These are phyloP conservation scores for Hypomontagnella monticulosa DNA, from an alignment of 495 filamentous ascomycete species.

Conservation along the genomic window DNA sequence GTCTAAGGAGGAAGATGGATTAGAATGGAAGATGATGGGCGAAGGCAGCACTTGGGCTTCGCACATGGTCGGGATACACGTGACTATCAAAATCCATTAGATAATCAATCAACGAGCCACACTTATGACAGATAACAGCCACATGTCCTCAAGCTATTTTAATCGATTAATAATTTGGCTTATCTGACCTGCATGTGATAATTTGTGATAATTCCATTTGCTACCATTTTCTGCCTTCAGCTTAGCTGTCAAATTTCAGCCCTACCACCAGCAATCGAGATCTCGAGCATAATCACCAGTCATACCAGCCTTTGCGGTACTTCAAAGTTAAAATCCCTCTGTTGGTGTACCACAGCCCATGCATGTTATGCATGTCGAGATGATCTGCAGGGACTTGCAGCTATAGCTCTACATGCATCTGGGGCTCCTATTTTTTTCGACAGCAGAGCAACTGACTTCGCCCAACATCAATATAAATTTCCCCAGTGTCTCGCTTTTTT, in stretches of 20 bases:
- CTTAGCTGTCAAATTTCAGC: conserved; percentile 23
- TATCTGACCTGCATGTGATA: too few species aligned
- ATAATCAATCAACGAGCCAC: conserved; percentile 11
- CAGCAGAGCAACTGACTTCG: not conserved
- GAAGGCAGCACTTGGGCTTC: not conserved
- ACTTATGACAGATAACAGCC: not conserved
- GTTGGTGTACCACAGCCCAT: conserved; percentile 5
- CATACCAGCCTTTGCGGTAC: conserved; percentile 14
- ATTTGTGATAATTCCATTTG: too few species aligned
- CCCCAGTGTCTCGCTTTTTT: not conserved
- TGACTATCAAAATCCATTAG: conserved; percentile 7
- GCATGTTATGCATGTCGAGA: conserved; percentile 33
- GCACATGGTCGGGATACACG: conserved; percentile 5
- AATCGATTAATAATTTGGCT: not conserved
- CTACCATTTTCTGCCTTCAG: not conserved
- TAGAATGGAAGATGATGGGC: not conserved
- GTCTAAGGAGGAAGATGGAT: conserved; percentile 2
- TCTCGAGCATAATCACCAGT: conserved; percentile 23
- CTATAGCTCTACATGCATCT: conserved; percentile 16
- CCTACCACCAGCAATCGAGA: conserved; percentile 34
- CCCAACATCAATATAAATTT: not conserved
- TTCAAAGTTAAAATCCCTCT: conserved; percentile 8
- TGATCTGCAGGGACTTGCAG: conserved; percentile 36
- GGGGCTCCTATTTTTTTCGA: not conserved
- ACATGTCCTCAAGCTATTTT: not conserved